Base-by-base conservation (phyloP, 1,284 basidiomycete species). In the Ganoderma sp. region DNA sequence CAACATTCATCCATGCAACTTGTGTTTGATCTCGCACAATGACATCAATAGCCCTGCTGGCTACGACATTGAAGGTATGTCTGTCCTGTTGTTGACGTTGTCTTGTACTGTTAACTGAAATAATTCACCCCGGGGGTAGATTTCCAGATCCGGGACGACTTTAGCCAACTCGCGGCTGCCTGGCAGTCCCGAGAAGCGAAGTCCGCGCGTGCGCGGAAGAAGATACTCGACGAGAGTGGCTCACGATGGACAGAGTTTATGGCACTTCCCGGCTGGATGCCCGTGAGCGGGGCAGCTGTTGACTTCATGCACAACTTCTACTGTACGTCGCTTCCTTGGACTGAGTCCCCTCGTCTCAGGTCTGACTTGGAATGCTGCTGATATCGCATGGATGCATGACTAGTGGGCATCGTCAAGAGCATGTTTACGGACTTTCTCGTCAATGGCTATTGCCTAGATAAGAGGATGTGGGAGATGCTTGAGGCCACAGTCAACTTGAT, bases 401-500 rank as follows among this genome's bases (percentile, higher is more conserved):
- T 37, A 52, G 64, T 63, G 4, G 66, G 66, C 4, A 67, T 67
- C 5, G 34, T 34, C 8, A 63, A 63, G 37, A 12, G 63, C 3
- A 19, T 63, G 45, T 67, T 42, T 22, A 42, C 22, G 34, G 45
- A 15, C 2, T 28, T 67, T 45, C 43, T 67, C 8, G 57, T 52
- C 9, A 19, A 34, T 2, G 57, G 66, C 8, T 52, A 63, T 17
- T 56, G 63, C 6, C 54, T 67, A 37, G 28, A 67, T 48, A 52
- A 45, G 25, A 32, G 45, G 15, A 48, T 58, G 61, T 67, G 66
- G 66, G 10, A 32, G 1, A 34, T 2, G 4, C 25, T 67, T 5
- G 75, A 80, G 56, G 58, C 67, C 0, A 43, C 73, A 10, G 68
- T 80, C n/a, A 77, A 77, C 50, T 62, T 50, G 0, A 70, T 79